phyloP scores from a whole-genome alignment of 768 basidiomycete species.

The Tephrocybe sp. region DNA sequence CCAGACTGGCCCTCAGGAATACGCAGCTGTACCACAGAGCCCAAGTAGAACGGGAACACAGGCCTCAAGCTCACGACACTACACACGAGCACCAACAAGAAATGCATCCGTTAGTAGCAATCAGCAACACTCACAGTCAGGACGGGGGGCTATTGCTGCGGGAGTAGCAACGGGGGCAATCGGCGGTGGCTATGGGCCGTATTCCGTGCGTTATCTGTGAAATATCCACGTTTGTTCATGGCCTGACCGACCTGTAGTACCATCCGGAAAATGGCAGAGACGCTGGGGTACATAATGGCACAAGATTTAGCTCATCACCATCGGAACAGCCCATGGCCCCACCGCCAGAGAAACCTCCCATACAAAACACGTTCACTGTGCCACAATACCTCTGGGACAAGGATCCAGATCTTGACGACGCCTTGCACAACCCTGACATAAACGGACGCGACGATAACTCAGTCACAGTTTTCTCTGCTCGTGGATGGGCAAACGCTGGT shows the following conservation, averaged over 20 bases:
- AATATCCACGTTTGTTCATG: background rate
- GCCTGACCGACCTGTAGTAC: conserved; percentile 42
- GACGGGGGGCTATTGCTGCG: conserved; percentile 61
- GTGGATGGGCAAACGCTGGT: conserved; percentile 82
- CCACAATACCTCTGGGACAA: conserved; percentile 79
- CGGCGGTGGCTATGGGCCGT: conserved; percentile 82
- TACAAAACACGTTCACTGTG: conserved; percentile 57
- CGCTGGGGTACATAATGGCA: conserved; percentile 43
- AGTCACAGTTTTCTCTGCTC: conserved; percentile 73
- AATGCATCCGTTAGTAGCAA: conserved; percentile 22
- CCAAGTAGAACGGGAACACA: conserved; percentile 36
- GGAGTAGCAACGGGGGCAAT: conserved; percentile 82
- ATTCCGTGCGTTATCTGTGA: conserved; percentile 57
- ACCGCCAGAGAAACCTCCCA: conserved; percentile 29
- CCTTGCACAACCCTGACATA: conserved; percentile 86
- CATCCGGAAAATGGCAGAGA: conserved; percentile 49
- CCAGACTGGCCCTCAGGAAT: conserved; percentile 48
- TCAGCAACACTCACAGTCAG: conserved; percentile 31
- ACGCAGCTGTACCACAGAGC: conserved; percentile 69
- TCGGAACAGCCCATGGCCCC: conserved; percentile 38
- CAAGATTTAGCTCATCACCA: conserved; percentile 56
- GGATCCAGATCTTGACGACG: conserved; percentile 88
- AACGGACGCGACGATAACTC: conserved; percentile 56
- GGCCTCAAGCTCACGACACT: conserved; percentile 20
- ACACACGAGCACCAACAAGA: conserved; percentile 23